Conservation (phyloP, 1,139 yeast species). For the Wickerhamiella pararugosa region DNA sequence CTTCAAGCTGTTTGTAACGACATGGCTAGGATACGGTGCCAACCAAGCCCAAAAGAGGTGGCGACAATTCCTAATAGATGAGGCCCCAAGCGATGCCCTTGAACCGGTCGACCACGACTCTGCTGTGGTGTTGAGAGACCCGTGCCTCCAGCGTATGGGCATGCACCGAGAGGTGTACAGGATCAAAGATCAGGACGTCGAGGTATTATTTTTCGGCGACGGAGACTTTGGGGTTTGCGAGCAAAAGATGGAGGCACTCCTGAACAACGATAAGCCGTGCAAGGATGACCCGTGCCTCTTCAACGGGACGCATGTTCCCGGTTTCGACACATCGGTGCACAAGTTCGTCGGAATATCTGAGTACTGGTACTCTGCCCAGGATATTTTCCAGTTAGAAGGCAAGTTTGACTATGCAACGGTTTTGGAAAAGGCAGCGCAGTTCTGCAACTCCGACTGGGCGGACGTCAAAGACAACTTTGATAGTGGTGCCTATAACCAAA, state of each 20-base stretch:
- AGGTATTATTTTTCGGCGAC: constrained; percentile 36
- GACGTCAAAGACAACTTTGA: constrained; percentile 26
- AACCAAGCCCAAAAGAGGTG: constrained; percentile 39
- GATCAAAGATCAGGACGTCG: constrained; percentile 11
- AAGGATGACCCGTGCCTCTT: constrained; percentile 30
- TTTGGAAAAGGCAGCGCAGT: constrained; percentile 31
- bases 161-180: constrained; percentile 6
- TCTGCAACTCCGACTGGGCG: constrained; percentile 34
- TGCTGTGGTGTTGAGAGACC: constrained; percentile 31
- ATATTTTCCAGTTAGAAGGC: constrained; percentile 30
- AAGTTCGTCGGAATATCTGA: constrained; percentile 72
- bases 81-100: constrained; percentile 5
- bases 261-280: constrained; percentile 30
- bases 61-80: constrained; percentile 9
- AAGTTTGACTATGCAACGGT: constrained; percentile 27
- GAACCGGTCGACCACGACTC: constrained; percentile 6
- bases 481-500: constrained; percentile 17
- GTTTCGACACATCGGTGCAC: constrained; percentile 51
- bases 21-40: constrained; percentile 68
- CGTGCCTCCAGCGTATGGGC: constrained; percentile 41
- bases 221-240: constrained; percentile 45
- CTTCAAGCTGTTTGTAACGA: constrained; percentile 49
- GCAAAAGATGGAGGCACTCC: constrained; percentile 34
- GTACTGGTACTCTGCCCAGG: constrained; percentile 58
- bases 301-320: constrained; percentile 36